These are phyloP conservation scores for Aspergillus neotritici DNA, from an alignment of 2,329 filamentous ascomycete genomes.

Conservation along the genomic window DNA sequence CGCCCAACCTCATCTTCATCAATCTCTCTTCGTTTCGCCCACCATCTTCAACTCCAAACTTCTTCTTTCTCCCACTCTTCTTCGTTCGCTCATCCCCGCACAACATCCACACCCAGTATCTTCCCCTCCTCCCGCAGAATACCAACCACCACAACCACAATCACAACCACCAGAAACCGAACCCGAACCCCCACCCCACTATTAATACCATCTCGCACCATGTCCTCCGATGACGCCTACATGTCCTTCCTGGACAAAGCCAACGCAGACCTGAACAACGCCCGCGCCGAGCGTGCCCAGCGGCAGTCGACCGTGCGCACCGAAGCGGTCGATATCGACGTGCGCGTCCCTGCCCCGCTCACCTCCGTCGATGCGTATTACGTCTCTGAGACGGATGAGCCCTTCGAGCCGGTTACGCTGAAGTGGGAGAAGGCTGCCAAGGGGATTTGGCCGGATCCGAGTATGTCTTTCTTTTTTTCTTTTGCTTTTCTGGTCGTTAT, in stretches of 20 bases:
- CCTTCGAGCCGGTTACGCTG: constrained; percentile 71
- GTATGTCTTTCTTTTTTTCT: constrained; percentile 20
- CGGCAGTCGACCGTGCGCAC: constrained; percentile 25
- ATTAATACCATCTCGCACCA: constrained; percentile 19
- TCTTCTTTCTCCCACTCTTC: background rate
- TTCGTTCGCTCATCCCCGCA: no score
- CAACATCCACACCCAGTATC: background rate
- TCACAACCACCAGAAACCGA: background rate
- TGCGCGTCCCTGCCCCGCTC: constrained; percentile 57
- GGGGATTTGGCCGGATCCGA: constrained; percentile 31
- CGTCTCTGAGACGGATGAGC: constrained; percentile 76
- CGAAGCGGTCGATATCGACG: constrained; percentile 42
- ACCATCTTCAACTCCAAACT: background rate
- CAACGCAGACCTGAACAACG: constrained; percentile 58
- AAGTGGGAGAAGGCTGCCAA: constrained; percentile 43
- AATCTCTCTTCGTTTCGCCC: background rate
- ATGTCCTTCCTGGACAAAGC: constrained; percentile 80
- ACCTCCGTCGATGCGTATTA: constrained; percentile 60
- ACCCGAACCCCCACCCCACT: background rate
- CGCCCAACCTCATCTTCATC: constrained; percentile 9
- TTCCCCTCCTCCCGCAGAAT: background rate
- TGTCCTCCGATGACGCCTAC: constrained; percentile 71
- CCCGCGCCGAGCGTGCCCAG: constrained; percentile 16
- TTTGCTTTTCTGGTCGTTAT: background rate
- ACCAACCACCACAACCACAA: background rate